phyloP scores from a whole-genome alignment of 257 asterid genomes.

The Rhazya stricta region DNA sequence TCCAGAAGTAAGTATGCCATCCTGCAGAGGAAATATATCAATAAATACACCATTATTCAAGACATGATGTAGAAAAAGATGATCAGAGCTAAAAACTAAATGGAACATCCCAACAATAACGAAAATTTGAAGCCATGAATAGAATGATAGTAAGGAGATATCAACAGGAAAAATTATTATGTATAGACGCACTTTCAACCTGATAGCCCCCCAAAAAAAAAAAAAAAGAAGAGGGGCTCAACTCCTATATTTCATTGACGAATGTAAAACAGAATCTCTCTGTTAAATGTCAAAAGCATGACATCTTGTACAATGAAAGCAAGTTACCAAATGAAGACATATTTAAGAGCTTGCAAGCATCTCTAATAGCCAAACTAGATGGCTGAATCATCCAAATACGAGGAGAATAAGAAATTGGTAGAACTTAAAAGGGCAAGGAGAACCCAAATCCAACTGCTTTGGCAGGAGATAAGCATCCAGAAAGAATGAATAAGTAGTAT shows the following conservation, averaged over 20 bases:
- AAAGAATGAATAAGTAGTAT: background rate
- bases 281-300: background rate
- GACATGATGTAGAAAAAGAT: background rate
- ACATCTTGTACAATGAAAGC: background rate
- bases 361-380: background rate
- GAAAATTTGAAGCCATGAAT: background rate
- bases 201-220: too few relatives aligned
- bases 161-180: background rate
- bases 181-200: background rate
- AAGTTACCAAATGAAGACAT: background rate
- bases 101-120: background rate
- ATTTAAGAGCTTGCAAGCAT: background rate
- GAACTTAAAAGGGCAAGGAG: background rate
- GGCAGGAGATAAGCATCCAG: background rate
- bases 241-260: background rate
- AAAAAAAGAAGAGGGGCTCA: background rate
- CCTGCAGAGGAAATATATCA: slow-evolving; percentile 43
- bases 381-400: background rate
- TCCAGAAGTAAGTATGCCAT: slow-evolving; percentile 98
- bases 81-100: background rate
- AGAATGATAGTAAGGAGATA: background rate
- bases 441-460: background rate
- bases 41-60: slow-evolving; percentile 7
- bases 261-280: background rate
- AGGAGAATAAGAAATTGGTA: background rate